phyloP scores from a whole-genome alignment of 345 rosid species.

The Anastatica hierochuntica region DNA sequence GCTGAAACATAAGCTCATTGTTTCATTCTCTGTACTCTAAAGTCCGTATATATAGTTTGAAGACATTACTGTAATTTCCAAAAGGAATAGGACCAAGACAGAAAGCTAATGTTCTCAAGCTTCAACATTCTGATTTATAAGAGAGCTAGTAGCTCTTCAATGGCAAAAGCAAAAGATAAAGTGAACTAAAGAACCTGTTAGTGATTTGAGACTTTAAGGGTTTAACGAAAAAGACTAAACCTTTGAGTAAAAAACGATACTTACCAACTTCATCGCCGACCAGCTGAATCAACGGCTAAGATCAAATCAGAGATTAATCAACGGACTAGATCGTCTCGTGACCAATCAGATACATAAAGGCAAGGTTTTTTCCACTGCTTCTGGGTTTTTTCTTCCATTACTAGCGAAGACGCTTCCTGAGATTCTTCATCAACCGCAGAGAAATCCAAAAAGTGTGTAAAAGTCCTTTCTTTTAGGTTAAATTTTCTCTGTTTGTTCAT shows the following conservation, averaged over 20 bases:
- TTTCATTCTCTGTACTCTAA: background rate
- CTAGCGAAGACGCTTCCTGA: constrained; percentile 8
- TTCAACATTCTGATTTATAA: no score
- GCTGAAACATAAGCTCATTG: constrained; percentile 25
- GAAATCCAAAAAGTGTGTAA: background rate
- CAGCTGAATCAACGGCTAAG: constrained; percentile 11
- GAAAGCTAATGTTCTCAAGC: no score
- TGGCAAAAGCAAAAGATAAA: no score
- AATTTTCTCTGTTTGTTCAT: background rate
- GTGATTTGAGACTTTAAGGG: no score
- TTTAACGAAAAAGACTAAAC: background rate
- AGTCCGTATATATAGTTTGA: no score
- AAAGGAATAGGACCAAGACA: no score
- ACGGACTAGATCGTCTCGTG: no score
- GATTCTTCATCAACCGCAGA: background rate
- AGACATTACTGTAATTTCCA: no score
- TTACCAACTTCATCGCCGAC: background rate
- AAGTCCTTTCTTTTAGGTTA: background rate
- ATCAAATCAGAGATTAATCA: background rate
- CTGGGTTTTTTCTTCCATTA: background rate
- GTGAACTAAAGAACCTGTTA: no score
- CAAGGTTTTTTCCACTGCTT: background rate
- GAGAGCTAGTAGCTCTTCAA: no score
- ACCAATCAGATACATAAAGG: no score
- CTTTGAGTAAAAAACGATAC: no score